These are phyloP conservation scores for Daucus carota DNA, from an alignment of 129 eudicot species.

Conservation along the genomic window DNA sequence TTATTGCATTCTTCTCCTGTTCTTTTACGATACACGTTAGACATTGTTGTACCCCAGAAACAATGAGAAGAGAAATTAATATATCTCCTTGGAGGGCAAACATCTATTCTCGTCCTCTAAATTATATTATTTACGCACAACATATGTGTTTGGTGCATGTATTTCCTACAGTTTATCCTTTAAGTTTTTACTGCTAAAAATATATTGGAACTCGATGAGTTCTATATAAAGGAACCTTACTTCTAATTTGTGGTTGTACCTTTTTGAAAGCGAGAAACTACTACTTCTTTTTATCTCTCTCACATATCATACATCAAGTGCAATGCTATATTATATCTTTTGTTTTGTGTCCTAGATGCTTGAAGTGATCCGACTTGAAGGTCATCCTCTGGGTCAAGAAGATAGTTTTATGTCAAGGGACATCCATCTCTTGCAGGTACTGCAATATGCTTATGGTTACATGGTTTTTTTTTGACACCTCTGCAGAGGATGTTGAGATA, in stretches of 20 bases:
- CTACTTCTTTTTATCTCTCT: neutral
- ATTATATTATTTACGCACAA: neutral
- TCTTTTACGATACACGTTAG: neutral
- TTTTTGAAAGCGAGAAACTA: neutral
- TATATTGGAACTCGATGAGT: neutral
- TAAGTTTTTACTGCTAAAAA: neutral
- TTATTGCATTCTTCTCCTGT: neutral
- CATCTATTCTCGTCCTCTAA: neutral
- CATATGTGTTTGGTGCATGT: neutral
- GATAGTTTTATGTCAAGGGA: constrained; percentile 69
- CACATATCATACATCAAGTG: neutral
- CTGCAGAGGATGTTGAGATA: neutral
- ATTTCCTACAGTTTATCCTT: neutral
- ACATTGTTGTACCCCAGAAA: neutral
- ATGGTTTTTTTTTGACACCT: neutral
- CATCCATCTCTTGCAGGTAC: constrained; percentile 86
- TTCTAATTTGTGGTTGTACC: neutral
- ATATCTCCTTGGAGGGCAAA: neutral
- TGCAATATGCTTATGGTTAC: constrained; percentile 5
- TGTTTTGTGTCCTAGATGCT: constrained; percentile 50
- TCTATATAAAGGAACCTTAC: neutral
- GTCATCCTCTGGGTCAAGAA: constrained; percentile 72
- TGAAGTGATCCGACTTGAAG: constrained; percentile 93
- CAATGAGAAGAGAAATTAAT: neutral
- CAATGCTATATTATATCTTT: neutral